Evolutionary conservation across 2,329 filamentous ascomycete genomes (phyloP).

Genomic region (Aspergillus transmontanensis): DNA sequence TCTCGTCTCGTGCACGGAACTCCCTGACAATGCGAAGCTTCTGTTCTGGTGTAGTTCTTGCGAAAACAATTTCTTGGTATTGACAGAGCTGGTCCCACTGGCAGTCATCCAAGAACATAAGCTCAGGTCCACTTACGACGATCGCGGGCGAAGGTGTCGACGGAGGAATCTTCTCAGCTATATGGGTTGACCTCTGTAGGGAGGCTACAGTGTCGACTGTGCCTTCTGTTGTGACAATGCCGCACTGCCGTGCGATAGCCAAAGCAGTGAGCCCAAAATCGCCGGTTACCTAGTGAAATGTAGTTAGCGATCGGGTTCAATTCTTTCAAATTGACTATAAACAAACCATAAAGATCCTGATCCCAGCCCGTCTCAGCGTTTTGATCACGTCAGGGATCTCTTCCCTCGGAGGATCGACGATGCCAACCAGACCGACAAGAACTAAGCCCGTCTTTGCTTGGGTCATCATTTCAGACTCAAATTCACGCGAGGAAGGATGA

Average conservation of each 20-base stretch:
- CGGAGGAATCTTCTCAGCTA: conserved; percentile 17
- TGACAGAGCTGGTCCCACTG: conserved; percentile 69
- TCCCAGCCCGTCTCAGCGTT: conserved; percentile 69
- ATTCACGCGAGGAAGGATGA: conserved; percentile 50
- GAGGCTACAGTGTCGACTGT: conserved; percentile 58
- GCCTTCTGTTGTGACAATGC: conserved; percentile 60
- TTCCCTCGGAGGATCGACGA: conserved; percentile 62
- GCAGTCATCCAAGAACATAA: conserved; percentile 64
- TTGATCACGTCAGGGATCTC: conserved; percentile 62
- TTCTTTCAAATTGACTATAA: conserved; percentile 2
- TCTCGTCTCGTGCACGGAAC: conserved; percentile 63
- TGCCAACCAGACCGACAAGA: conserved; percentile 60
- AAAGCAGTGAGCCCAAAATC: conserved; percentile 75
- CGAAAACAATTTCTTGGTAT: conserved; percentile 76
- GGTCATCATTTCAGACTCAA: conserved; percentile 61
- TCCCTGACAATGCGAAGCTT: conserved; percentile 79
- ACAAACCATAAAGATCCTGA: conserved; percentile 73
- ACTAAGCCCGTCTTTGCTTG: conserved; percentile 54
- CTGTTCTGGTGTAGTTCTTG: conserved; percentile 75
- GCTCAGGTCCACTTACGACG: conserved; percentile 66
- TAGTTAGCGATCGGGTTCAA: conserved; percentile 20
- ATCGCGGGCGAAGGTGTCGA: conserved; percentile 49
- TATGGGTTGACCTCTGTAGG: conserved; percentile 43
- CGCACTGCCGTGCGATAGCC: conserved; percentile 71
- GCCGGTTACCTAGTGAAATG: conserved; percentile 60